Evolutionary conservation across 805 yeast genomes (phyloP).

Genomic region (Metschnikowia koreensis): DNA sequence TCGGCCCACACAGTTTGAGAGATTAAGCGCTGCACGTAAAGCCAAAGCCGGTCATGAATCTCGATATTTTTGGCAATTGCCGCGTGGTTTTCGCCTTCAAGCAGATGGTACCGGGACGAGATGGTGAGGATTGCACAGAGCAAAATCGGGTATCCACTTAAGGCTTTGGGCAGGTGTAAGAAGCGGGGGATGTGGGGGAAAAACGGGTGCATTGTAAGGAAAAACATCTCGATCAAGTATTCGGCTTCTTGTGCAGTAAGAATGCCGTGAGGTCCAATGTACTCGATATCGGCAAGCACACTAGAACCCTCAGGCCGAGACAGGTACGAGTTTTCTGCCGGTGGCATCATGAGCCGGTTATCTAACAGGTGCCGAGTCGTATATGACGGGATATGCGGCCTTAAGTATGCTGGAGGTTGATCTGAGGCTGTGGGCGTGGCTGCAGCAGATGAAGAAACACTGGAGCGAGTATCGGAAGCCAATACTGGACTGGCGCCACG

Average conservation of each 20-base stretch:
- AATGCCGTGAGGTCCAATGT: slow-evolving; percentile 57
- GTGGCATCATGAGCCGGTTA: slow-evolving; percentile 41
- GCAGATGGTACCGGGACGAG: slow-evolving; percentile 70
- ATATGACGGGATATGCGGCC: slow-evolving; percentile 23
- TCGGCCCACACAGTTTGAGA: slow-evolving; percentile 94
- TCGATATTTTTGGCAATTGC: slow-evolving; percentile 49
- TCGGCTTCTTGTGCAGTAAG: slow-evolving; percentile 63
- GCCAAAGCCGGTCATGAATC: slow-evolving; percentile 81
- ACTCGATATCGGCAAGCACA: slow-evolving; percentile 57
- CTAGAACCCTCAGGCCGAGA: slow-evolving; percentile 49
- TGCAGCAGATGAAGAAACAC: not conserved
- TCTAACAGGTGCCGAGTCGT: slow-evolving; percentile 13
- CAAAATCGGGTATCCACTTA: slow-evolving; percentile 78
- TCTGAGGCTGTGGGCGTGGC: not conserved
- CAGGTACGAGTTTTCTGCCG: slow-evolving; percentile 37
- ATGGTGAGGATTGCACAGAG: slow-evolving; percentile 79
- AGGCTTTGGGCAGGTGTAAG: slow-evolving; percentile 59
- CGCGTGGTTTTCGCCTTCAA: slow-evolving; percentile 34
- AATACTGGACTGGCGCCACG: too few species aligned
- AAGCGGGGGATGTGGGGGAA: slow-evolving; percentile 84
- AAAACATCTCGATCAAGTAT: slow-evolving; percentile 57
- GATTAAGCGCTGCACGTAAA: slow-evolving; percentile 73
- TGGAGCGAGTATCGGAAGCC: not conserved
- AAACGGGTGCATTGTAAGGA: slow-evolving; percentile 80
- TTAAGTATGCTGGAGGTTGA: slow-evolving; percentile 2